Evolutionary conservation across 148 eudicot genomes (phyloP), one percentile per base, ranked within the genome.

Genomic region (Fagopyrum esculentum): DNA sequence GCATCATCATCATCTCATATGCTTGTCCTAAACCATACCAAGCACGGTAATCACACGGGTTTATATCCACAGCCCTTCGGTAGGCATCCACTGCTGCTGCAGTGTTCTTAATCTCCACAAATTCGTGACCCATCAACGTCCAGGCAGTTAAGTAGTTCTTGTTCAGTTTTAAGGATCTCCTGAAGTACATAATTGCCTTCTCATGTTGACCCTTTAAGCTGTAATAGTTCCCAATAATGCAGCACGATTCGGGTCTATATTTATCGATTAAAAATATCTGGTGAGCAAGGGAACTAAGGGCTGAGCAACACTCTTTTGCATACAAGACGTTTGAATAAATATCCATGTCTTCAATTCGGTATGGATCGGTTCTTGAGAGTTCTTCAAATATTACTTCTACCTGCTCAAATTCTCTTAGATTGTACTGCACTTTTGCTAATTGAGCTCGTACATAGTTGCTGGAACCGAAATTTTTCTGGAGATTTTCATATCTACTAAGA

Each of bases 21-120:
- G 99, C 98, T 84, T 96, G 99, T 2, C 99, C 99, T 82, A 96
- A 86, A 12, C 99, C 99, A 77, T 96, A 96, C 99, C 99, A 96
- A 1, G 99, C 98, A 69, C 98, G 88, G 84, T 92, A 96, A 82
- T 96, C 98, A 81, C 97, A 86, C 16, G 98, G 84, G 72, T 88
- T 89, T 77, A 92, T 92, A 86, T 96, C 99, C 17, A 96, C 98
- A 46, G 97, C 99, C 61, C 98, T 83, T 16, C 99, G 85, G 80
- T 96, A 96, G 22, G 98, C 98, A 87, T 96, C 99, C 59, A 96
- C 83, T 6, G 99, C 99, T 15, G 98, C 97, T 16, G 97, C 89
- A 45, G 92, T 92, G 80, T 96, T 96, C 76, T 92, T 93, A 86
- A 96, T 86, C 83, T 96, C 98, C 64, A 96, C 91, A 80, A 87